Evolutionary conservation across 2,329 filamentous ascomycete genomes (phyloP), one percentile per base, ranked within the genome.

Genomic region (Allantophomopsis cytisporea): DNA sequence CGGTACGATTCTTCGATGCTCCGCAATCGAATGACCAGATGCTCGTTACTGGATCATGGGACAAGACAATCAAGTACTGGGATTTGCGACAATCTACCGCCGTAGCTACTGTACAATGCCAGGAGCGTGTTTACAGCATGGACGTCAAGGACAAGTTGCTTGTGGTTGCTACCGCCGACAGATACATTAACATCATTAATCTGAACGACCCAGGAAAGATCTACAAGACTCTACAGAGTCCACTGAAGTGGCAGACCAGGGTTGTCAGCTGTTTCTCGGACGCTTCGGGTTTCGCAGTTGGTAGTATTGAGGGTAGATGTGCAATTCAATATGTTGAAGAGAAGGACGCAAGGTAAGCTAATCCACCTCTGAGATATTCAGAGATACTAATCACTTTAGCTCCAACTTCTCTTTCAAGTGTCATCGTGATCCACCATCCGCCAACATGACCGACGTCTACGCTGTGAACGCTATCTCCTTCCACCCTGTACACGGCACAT

Each of bases 391-490:
- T 36, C 13, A 35, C 38, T 10, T 5, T 47, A 81, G 79, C 53
- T 83, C 80, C 54, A 96, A 98, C 67, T 98, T 98, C 69, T 94
- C 86, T 33, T 98, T 98, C 77, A 96, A 96, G 64, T 98, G 91
- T 63, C 91, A 98, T 61, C 87, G 91, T 43, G 85, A 94, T 52
- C 74, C 76, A 5, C 76, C 83, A 1, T 64, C 76, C 41, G 75
- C 74, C 54, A 88, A 86, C 60, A 66, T 81, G 47, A 85, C 83
- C 51, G 91, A 89, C 55, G 91, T 96, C 51, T 91, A 88, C 67
- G 80, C 87, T 2, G 87, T 98, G 56, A 98, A 98, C 64, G 82
- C 87, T 50, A 98, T 98, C 60, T 93, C 85, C 17, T 96, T 96
- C 76, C 91, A 98, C 64, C 91, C 91, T 1, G 71, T 83, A 11